Conservation (phyloP, 768 basidiomycete species). For the Phallus indusiatus region DNA sequence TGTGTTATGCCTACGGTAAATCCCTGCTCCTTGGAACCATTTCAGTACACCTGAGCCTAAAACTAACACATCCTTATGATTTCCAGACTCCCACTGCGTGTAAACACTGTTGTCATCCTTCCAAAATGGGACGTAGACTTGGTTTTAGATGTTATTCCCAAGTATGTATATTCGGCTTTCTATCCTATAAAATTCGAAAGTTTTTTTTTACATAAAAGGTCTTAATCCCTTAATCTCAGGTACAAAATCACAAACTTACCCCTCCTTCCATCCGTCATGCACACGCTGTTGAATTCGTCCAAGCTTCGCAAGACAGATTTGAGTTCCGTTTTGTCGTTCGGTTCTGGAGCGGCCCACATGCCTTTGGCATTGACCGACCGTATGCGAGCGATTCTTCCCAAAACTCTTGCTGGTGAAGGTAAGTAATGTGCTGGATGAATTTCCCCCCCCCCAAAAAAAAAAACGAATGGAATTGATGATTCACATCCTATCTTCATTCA, state of each 20-base stretch:
- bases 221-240: conserved; percentile 24
- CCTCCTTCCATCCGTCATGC: conserved; percentile 54
- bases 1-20: conserved; percentile 29
- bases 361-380: conserved; percentile 43
- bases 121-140: conserved; percentile 49
- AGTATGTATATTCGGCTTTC: conserved; percentile 10
- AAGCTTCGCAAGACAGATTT: conserved; percentile 39
- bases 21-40: not conserved
- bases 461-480: not conserved
- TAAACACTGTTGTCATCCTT: conserved; percentile 43
- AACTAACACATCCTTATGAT: not conserved
- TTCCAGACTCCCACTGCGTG: conserved; percentile 32
- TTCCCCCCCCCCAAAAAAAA: too few species aligned
- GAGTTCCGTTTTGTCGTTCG: conserved; percentile 34
- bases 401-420: conserved; percentile 32
- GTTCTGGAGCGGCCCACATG: conserved; percentile 59
- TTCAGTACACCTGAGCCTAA: not conserved
- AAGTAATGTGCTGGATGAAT: too few species aligned
- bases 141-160: conserved; percentile 44
- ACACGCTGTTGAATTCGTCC: conserved; percentile 54
- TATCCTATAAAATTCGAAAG: not conserved
- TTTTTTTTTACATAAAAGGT: too few species aligned
- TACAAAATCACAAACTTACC: conserved; percentile 42
- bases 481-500: not conserved
- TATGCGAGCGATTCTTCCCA: conserved; percentile 28